Conservation (phyloP, 148 eudicot genomes). For the Suaeda aralocaspica region DNA sequence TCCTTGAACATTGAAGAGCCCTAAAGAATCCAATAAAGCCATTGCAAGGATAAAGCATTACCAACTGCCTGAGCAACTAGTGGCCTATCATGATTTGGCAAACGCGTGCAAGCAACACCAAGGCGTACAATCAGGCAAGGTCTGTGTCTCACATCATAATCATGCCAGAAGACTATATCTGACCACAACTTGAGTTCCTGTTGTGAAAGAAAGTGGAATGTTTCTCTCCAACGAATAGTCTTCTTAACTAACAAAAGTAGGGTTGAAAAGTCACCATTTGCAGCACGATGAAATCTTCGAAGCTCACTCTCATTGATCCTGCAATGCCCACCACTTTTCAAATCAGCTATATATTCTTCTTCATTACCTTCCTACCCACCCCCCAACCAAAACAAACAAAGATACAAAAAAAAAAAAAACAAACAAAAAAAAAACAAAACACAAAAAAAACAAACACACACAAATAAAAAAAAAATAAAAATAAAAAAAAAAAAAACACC, state of each 20-base stretch:
- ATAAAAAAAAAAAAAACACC: too few species aligned
- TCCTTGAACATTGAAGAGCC: neutral
- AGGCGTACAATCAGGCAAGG: conserved; percentile 74
- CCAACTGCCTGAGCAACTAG: conserved; percentile 76
- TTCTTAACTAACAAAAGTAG: conserved; percentile 60
- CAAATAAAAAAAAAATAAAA: too few species aligned
- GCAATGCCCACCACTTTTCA: conserved; percentile 23
- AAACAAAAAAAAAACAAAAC: too few species aligned
- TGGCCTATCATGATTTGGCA: conserved; percentile 56
- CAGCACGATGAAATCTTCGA: conserved; percentile 59
- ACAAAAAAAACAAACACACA: too few species aligned
- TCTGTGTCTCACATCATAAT: conserved; percentile 47
- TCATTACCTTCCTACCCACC: neutral
- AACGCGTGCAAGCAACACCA: conserved; percentile 58
- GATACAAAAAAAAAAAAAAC: too few species aligned
- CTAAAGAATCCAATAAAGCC: neutral
- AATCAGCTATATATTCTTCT: neutral
- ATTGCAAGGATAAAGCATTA: conserved; percentile 28
- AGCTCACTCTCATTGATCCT: conserved; percentile 75
- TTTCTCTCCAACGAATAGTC: conserved; percentile 78
- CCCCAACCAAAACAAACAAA: neutral
- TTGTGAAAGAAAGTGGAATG: conserved; percentile 50
- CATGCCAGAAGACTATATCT: conserved; percentile 78
- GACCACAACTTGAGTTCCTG: conserved; percentile 77
- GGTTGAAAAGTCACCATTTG: conserved; percentile 61